phyloP scores from a whole-genome alignment of 1,284 basidiomycete species.

The Neolentinus lepideus region DNA sequence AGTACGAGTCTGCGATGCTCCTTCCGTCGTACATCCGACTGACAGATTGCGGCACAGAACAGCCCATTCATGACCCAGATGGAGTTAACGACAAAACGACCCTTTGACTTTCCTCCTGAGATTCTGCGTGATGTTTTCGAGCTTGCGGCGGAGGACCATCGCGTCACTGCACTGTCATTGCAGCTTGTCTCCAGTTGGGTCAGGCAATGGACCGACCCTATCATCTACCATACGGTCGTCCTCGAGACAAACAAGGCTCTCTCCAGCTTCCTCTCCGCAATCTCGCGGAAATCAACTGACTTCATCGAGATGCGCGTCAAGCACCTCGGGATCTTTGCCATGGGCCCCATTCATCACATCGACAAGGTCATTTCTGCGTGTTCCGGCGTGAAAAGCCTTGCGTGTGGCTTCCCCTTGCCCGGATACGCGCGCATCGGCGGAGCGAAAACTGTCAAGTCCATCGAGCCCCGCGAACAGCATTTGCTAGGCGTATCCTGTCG shows the following conservation, averaged over 20 bases:
- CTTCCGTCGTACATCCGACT: neutral
- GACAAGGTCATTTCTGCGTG: conserved; percentile 24
- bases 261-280: conserved; percentile 23
- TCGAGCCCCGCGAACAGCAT: conserved; percentile 26
- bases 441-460: conserved; percentile 15
- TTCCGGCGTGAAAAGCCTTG: conserved; percentile 25
- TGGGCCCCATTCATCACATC: conserved; percentile 27
- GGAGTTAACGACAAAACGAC: conserved; percentile 6
- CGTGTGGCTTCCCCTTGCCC: conserved; percentile 29
- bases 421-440: conserved; percentile 18
- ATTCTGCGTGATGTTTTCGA: conserved; percentile 28
- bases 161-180: conserved; percentile 22
- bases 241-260: conserved; percentile 26
- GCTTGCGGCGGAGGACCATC: conserved; percentile 23
- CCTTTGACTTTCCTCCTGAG: conserved; percentile 27
- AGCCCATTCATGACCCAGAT: neutral
- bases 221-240: conserved; percentile 31
- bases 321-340: conserved; percentile 25
- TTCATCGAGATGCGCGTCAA: conserved; percentile 19
- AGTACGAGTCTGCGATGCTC: neutral
- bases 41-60: neutral
- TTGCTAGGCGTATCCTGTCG: conserved; percentile 28
- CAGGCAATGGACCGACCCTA: conserved; percentile 25
- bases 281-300: conserved; percentile 19
- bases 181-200: conserved; percentile 27